Evolutionary conservation across 192 early-diverging fungal species (phyloP).

Genomic region (Coemansia asiatica): DNA sequence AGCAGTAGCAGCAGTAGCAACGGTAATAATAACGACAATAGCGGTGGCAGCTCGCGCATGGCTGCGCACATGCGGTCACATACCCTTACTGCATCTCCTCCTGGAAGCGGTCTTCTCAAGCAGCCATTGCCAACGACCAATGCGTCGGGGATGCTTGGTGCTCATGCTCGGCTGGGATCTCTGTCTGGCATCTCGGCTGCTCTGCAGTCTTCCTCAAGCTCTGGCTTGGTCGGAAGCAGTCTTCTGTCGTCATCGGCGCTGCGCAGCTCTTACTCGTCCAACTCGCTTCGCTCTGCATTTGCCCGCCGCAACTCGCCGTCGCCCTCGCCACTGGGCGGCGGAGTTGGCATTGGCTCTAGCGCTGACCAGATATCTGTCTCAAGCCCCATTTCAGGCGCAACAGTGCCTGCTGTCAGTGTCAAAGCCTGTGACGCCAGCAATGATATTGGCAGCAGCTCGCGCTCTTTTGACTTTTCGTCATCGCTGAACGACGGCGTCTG

Average conservation of each 20-base stretch:
- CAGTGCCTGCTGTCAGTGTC: neutral
- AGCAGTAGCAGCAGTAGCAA: neutral
- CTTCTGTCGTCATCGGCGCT: conserved; percentile 42
- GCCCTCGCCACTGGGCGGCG: conserved; percentile 14
- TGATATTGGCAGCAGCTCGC: neutral
- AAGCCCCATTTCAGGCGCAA: neutral
- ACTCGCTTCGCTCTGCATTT: conserved; percentile 49
- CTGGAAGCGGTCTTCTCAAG: conserved; percentile 1
- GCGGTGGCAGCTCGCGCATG: conserved; percentile 2
- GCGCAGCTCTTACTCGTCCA: conserved; percentile 55
- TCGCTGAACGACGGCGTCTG: conserved; percentile 50
- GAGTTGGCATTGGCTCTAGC: neutral
- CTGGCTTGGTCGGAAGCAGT: neutral
- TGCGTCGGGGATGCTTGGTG: conserved; percentile 45
- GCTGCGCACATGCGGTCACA: conserved; percentile 25
- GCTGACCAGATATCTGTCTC: neutral
- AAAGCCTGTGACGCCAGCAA: neutral
- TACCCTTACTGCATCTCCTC: conserved; percentile 33
- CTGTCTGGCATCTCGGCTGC: conserved; percentile 19
- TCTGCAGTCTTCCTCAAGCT: neutral
- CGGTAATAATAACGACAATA: no score
- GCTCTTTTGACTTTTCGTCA: conserved; percentile 11
- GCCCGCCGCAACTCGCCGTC: conserved; percentile 38
- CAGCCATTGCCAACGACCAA: conserved; percentile 22
- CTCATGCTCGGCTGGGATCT: conserved; percentile 39